Percentiles rank a stretch among this genome's conserved stretches.
Conservation (phyloP, 2,329 filamentous ascomycete genomes). For the Venturia effusa region DNA sequence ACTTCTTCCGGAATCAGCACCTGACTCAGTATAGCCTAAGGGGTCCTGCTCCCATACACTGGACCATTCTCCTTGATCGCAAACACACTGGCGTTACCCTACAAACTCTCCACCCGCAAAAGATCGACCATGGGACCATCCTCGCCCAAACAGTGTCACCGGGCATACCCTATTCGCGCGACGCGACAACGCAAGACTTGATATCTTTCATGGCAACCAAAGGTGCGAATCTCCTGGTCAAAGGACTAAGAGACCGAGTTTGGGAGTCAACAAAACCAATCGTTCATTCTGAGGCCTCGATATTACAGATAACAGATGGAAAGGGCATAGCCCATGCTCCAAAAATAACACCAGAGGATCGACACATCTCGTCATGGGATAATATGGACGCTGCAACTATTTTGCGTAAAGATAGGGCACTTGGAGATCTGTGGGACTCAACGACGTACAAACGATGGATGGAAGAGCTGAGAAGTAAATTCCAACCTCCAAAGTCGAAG, state of each 20-base stretch:
- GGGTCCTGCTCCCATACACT: slow-evolving; percentile 77
- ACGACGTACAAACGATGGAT: background rate
- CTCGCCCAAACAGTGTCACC: slow-evolving; percentile 52
- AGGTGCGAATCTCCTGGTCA: slow-evolving; percentile 5
- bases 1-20: background rate
- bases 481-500: background rate
- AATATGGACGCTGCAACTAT: background rate
- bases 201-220: slow-evolving; percentile 27
- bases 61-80: slow-evolving; percentile 59
- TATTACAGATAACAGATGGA: slow-evolving; percentile 14
- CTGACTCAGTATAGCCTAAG: slow-evolving; percentile 47
- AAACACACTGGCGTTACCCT: slow-evolving; percentile 63
- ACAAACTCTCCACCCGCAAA: slow-evolving; percentile 67
- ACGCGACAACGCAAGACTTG: background rate
- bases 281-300: slow-evolving; percentile 16
- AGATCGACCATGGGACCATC: slow-evolving; percentile 71
- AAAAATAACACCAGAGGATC: slow-evolving; percentile 46
- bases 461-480: background rate
- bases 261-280: slow-evolving; percentile 20
- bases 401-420: background rate
- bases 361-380: background rate
- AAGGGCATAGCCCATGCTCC: slow-evolving; percentile 45
- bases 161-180: slow-evolving; percentile 32
- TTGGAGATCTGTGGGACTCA: slow-evolving; percentile 5
- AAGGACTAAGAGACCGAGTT: background rate